Evolutionary conservation across 225 moss, liverwort and hornwort species (phyloP).

Genomic region (Polytrichum formosum): DNA sequence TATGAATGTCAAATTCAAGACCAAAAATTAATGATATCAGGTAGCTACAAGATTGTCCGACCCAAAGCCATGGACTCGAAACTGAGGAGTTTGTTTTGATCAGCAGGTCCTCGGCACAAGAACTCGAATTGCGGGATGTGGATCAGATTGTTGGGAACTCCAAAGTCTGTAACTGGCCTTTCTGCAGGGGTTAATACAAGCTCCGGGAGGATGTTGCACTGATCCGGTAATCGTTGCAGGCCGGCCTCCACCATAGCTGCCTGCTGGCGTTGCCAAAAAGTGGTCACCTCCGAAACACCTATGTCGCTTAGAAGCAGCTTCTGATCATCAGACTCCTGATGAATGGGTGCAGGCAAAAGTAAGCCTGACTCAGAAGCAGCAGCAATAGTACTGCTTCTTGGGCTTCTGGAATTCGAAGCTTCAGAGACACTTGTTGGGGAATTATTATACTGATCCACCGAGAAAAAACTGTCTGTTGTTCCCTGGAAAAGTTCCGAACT

Average conservation of each 20-base stretch:
- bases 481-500: too few species aligned
- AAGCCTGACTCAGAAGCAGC: too few species aligned
- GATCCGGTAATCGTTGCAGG: constrained; percentile 8
- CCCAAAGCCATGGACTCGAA: background rate
- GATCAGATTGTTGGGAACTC: constrained; percentile 13
- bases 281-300: constrained; percentile 7
- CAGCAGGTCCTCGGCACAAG: constrained; percentile 1
- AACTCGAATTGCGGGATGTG: constrained; percentile 17
- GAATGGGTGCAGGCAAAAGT: background rate
- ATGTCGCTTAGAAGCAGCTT: background rate
- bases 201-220: constrained; percentile 1
- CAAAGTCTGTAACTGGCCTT: background rate
- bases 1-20: too few species aligned
- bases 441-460: too few species aligned
- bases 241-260: constrained; percentile 18
- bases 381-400: too few species aligned
- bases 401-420: too few species aligned
- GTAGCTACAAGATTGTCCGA: background rate
- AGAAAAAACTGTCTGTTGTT: too few species aligned
- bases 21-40: too few species aligned
- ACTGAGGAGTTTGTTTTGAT: background rate
- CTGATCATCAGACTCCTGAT: constrained; percentile 2
- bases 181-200: background rate
- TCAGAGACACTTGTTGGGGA: too few species aligned
- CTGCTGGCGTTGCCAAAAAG: constrained; percentile 24